Base-by-base conservation (phyloP, 331 rosid genomes). In the Quercus tomentella region DNA sequence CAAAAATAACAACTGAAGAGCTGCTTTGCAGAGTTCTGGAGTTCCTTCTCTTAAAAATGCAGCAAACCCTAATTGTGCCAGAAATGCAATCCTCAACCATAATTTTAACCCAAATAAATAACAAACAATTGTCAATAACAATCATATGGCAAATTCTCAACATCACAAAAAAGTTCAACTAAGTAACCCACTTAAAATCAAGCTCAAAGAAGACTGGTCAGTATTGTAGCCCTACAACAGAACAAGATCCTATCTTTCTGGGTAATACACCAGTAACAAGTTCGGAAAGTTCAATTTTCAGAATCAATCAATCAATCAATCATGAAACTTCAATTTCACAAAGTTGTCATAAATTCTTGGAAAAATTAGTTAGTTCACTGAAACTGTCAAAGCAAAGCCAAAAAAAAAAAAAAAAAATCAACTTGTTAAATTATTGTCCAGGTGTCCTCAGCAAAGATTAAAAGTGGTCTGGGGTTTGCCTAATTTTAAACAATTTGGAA, bases 401-500 rank as follows among this genome's bases (percentile, higher is more conserved):
- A 8, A 8, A 41, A 41, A 0, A 37, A 8, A 37, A 37, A 8
- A 41, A 41, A 8, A 41, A 37, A 74, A 58, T 33, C 54, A 77
- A 65, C 30, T 72, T 73, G 88, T 82, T 86, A 76, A 75, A 75
- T 60, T 80, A 20, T 9, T 56, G 90, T 85, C 91, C 89, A 85
- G 77, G 83, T 49, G 89, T 87, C 91, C 85, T 70, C 76, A 7
- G 77, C 18, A 56, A 75, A 41, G 22, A 75, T 60, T 62, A 31
- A 63, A 62, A 83, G 70, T 20, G 33, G 52, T 70, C 61, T 49
- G 54, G 72, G 73, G 65, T 35, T 66, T 7, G 21, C 33, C 37
- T 21, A 30, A 28, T 45, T 22, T 62, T 55, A 49, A 49, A 14
- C 55, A 49, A 49, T 11, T 49, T 58, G 70, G 18, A 33, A 28